Conservation (phyloP, 2,329 filamentous ascomycete species). For the Fusarium sp. region DNA sequence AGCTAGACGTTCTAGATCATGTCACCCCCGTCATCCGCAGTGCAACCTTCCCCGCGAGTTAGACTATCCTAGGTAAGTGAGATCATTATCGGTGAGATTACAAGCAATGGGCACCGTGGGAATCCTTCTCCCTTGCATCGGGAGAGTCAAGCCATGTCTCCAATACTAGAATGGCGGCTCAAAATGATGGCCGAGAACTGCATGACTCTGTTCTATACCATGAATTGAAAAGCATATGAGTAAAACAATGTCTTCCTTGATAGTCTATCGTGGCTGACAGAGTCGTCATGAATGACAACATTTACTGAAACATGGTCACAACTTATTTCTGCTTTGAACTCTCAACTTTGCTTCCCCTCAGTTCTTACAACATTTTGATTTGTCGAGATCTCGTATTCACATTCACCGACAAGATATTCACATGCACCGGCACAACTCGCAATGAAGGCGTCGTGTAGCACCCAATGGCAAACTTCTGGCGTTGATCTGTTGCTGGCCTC, state of each 20-base stretch:
- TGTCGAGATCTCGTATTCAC: not conserved
- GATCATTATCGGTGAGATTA: not conserved
- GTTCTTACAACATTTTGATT: not conserved
- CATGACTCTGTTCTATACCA: not conserved
- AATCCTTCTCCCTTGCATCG: not conserved
- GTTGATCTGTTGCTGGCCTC: not conserved
- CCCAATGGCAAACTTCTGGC: not conserved
- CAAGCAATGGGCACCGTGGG: not conserved
- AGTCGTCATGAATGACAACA: not conserved
- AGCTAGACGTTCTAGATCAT: not conserved
- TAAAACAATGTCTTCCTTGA: not conserved
- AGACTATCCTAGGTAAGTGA: not conserved
- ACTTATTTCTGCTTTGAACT: not conserved
- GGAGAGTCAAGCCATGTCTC: not conserved
- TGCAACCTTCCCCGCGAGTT: not conserved
- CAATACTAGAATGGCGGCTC: not conserved
- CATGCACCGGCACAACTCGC: not conserved
- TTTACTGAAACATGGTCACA: not conserved
- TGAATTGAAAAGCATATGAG: not conserved
- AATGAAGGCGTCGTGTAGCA: not conserved
- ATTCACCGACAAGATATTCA: not conserved
- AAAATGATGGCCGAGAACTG: not conserved
- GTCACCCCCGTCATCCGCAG: not conserved
- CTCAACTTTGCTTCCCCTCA: not conserved
- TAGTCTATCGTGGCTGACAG: not conserved